phyloP scores from a whole-genome alignment of 1,139 yeast species.

The Candida glucosophila region DNA sequence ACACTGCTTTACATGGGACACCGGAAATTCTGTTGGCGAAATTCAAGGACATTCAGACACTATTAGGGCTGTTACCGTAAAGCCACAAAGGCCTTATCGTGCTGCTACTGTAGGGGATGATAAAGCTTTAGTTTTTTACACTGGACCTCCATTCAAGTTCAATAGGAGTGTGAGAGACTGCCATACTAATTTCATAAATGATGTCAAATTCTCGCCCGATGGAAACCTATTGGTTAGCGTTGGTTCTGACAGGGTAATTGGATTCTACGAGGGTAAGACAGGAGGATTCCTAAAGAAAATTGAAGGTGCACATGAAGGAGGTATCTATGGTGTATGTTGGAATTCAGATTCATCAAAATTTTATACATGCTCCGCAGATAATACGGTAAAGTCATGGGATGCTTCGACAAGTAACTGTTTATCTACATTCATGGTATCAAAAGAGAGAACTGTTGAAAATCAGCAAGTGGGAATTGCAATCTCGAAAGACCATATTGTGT shows the following conservation, averaged over 20 bases:
- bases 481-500: constrained; percentile 50
- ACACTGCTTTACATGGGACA: constrained; percentile 86
- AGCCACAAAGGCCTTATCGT: constrained; percentile 85
- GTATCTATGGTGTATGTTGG: constrained; percentile 76
- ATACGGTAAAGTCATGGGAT: constrained; percentile 59
- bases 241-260: constrained; percentile 77
- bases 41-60: constrained; percentile 88
- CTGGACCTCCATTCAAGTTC: constrained; percentile 93
- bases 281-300: constrained; percentile 62
- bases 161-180: constrained; percentile 61
- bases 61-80: constrained; percentile 77
- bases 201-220: constrained; percentile 75
- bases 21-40: constrained; percentile 94
- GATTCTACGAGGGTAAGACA: constrained; percentile 76
- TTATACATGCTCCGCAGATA: constrained; percentile 83
- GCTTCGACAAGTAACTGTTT: constrained; percentile 14
- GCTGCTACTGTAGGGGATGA: constrained; percentile 94
- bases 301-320: constrained; percentile 62
- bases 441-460: constrained; percentile 32
- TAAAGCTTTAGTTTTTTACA: constrained; percentile 70
- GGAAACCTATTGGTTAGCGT: constrained; percentile 69
- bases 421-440: constrained; percentile 36
- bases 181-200: constrained; percentile 74
- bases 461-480: constrained; percentile 81
- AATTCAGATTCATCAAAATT: constrained; percentile 47